phyloP scores from a whole-genome alignment of 176 grass and related monocot species.

The Avena insularis region DNA sequence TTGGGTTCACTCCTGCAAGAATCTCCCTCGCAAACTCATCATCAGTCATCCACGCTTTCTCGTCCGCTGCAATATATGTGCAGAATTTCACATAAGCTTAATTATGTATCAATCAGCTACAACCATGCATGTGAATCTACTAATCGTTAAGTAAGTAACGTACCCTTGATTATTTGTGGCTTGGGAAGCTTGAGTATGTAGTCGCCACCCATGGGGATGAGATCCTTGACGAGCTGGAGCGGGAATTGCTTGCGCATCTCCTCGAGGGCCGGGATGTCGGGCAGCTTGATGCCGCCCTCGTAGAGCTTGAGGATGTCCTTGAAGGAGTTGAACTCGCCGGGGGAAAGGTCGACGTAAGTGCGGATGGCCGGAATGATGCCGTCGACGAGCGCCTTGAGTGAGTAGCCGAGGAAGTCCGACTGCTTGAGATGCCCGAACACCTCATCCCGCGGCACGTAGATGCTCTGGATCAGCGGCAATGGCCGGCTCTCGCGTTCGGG shows the following conservation, averaged over 20 bases:
- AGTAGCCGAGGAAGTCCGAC: conserved; percentile 54
- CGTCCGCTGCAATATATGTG: conserved; percentile 13
- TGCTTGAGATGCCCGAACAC: conserved; percentile 58
- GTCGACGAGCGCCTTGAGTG: conserved; percentile 43
- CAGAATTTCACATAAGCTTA: too few species aligned
- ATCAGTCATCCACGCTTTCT: conserved; percentile 56
- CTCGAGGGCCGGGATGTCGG: conserved; percentile 41
- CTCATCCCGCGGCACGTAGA: conserved; percentile 66
- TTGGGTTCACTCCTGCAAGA: neutral
- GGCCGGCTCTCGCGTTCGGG: neutral
- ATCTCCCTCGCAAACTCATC: conserved; percentile 66
- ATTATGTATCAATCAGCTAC: too few species aligned
- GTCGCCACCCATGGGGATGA: conserved; percentile 51
- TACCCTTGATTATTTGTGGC: conserved; percentile 7
- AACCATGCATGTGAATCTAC: too few species aligned
- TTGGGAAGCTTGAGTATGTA: conserved; percentile 53
- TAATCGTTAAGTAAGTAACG: too few species aligned
- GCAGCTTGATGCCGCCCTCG: conserved; percentile 32
- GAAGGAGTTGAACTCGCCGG: conserved; percentile 62
- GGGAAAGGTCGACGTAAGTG: conserved; percentile 37
- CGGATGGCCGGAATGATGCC: conserved; percentile 41
- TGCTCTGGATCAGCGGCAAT: neutral
- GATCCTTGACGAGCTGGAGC: conserved; percentile 58
- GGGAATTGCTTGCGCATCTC: conserved; percentile 54
- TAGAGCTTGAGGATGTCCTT: conserved; percentile 30